Percentiles rank a stretch among this genome's conserved stretches.
Evolutionary conservation across 1,284 basidiomycete species (phyloP).

Genomic region (Cystobasidium sp.): DNA sequence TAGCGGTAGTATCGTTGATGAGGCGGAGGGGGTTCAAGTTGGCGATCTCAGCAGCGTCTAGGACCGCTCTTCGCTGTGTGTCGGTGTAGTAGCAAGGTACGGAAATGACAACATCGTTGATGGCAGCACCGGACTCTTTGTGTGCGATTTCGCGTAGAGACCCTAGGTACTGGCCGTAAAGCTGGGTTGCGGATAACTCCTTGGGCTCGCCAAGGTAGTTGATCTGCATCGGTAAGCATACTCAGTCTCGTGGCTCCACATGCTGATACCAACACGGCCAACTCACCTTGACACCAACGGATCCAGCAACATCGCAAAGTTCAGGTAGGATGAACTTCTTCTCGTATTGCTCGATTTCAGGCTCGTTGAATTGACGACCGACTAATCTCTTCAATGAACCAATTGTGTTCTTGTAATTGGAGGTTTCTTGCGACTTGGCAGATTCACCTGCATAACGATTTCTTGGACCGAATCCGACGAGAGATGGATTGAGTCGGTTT

Average conservation of each 20-base stretch:
- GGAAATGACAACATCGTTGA: slow-evolving; percentile 89
- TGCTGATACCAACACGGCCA: neutral
- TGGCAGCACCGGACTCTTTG: slow-evolving; percentile 77
- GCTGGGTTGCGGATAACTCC: slow-evolving; percentile 80
- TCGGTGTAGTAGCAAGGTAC: slow-evolving; percentile 96
- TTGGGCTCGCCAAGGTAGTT: slow-evolving; percentile 79
- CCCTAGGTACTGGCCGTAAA: slow-evolving; percentile 81
- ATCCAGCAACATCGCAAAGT: slow-evolving; percentile 78
- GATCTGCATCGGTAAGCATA: slow-evolving; percentile 66
- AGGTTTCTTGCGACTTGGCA: slow-evolving; percentile 95
- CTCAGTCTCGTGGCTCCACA: no score
- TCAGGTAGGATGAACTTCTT: slow-evolving; percentile 85
- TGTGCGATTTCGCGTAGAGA: slow-evolving; percentile 84
- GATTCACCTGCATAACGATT: slow-evolving; percentile 87
- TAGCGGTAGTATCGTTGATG: slow-evolving; percentile 92
- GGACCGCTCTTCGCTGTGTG: slow-evolving; percentile 79
- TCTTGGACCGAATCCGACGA: slow-evolving; percentile 87
- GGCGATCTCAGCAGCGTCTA: slow-evolving; percentile 85
- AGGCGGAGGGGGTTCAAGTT: slow-evolving; percentile 85
- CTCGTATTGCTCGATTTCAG: slow-evolving; percentile 67
- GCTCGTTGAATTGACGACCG: slow-evolving; percentile 44
- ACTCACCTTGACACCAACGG: slow-evolving; percentile 78
- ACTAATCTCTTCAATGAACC: slow-evolving; percentile 83
- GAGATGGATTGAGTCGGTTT: slow-evolving; percentile 90
- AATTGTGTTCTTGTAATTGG: slow-evolving; percentile 94